Conservation (phyloP, 2,329 filamentous ascomycete species). For the Ceratocystis variospora region DNA sequence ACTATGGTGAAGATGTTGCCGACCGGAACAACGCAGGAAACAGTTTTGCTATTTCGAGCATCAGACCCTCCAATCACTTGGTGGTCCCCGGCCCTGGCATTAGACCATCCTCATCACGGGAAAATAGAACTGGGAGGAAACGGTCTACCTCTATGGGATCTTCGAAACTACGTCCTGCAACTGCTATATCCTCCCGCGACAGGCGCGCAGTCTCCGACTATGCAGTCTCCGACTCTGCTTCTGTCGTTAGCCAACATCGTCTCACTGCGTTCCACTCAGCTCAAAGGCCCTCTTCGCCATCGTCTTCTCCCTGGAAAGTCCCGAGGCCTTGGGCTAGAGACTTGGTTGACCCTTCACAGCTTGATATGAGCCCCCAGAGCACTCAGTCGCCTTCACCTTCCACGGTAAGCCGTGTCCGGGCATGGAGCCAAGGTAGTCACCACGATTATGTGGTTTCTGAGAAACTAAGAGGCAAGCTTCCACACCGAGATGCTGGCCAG, state of each 20-base stretch:
- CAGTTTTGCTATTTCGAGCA: constrained; percentile 13
- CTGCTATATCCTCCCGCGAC: constrained; percentile 12
- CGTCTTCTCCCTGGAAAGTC: background rate
- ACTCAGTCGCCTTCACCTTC: constrained; percentile 14
- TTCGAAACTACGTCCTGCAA: constrained; percentile 4
- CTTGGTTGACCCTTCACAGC: constrained; percentile 10
- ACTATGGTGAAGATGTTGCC: constrained; percentile 52
- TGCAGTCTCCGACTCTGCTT: constrained; percentile 14
- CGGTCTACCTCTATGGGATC: constrained; percentile 3
- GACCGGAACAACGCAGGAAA: constrained; percentile 42
- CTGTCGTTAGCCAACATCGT: constrained; percentile 17
- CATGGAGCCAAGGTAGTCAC: constrained; percentile 16
- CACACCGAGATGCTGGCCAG: background rate
- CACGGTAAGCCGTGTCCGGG: constrained; percentile 6
- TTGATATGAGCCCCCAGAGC: constrained; percentile 3
- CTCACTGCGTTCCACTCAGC: constrained; percentile 16
- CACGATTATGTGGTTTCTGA: constrained; percentile 2
- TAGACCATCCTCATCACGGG: constrained; percentile 11
- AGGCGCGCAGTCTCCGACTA: constrained; percentile 2
- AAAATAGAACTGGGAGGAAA: background rate
- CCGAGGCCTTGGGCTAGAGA: constrained; percentile 14
- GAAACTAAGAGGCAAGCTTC: constrained; percentile 12
- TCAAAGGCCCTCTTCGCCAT: background rate
- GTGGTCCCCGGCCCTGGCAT: background rate
- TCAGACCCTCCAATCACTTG: background rate